Base-by-base conservation (phyloP, 306 rosid species). In the Potentilla sterilis region DNA sequence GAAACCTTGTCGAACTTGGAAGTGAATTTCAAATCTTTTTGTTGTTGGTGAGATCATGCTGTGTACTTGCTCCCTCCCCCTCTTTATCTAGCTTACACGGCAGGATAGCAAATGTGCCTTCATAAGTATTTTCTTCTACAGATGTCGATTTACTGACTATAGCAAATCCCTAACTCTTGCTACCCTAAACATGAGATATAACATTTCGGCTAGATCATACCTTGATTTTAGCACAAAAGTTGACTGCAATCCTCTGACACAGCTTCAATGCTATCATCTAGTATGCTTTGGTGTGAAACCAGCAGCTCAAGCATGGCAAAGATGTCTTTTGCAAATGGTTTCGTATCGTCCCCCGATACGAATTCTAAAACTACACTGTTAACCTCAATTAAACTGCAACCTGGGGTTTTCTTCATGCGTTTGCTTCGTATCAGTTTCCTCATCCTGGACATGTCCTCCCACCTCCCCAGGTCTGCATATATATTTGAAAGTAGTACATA, bases 401-500 rank as follows among this genome's bases (percentile, higher is more conserved):
- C 93, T 0, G 97, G 97, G 44, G 83, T 87, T 87, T 86, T 94
- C 87, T 87, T 91, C 63, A 85, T 85, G 79, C 83, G 80, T 75
- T 73, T 90, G 75, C 74, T 82, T 82, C 89, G 79, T 37, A 91
- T 79, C 67, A 85, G 78, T 73, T 83, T 90, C 83, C 98, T 87
- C 62, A 90, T 78, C 72, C 81, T 73, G 3, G 90, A 83, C 49
- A 92, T 96, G 37, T 72, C 83, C 69, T 90, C 88, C 98, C 96
- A 92, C 82, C 64, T 88, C n/a, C 89, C 92, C 37, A 75, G 83
- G 67, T 94, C 93, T 67, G 96, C 97, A 55, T 82, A 90, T 68
- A 90, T 81, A 69, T 92, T 94, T 15, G 95, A 89, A 11, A 94
- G 88, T 84, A 94, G 76, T 61, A 92, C 92, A 76, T 86, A 87